Conservation (phyloP, 768 basidiomycete genomes). For the Amanita inopinata region DNA sequence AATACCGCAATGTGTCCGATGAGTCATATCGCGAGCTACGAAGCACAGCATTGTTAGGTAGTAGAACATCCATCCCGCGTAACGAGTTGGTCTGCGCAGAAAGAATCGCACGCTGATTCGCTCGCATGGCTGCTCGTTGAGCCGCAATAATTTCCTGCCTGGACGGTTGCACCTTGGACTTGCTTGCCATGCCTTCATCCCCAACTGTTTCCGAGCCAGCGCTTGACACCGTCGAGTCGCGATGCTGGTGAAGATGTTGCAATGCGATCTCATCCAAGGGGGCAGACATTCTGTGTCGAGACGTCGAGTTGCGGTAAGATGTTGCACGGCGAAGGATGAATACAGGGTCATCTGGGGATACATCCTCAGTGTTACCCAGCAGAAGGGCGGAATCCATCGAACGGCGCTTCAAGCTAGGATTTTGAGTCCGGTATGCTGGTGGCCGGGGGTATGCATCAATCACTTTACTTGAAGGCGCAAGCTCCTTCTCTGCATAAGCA, state of each 20-base stretch:
- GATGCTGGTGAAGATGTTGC: constrained; percentile 58
- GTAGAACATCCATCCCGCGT: constrained; percentile 80
- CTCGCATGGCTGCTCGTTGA: constrained; percentile 78
- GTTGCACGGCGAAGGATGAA: constrained; percentile 84
- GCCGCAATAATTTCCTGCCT: constrained; percentile 90
- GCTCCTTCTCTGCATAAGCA: constrained; percentile 54
- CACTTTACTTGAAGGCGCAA: constrained; percentile 72
- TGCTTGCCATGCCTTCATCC: constrained; percentile 15
- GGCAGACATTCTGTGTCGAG: constrained; percentile 62
- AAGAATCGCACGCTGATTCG: constrained; percentile 75
- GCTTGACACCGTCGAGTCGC: constrained; percentile 44
- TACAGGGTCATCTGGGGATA: constrained; percentile 74
- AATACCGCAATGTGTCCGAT: constrained; percentile 78
- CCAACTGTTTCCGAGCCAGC: constrained; percentile 34
- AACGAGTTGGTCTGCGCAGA: constrained; percentile 78
- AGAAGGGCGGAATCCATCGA: constrained; percentile 76
- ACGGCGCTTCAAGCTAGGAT: constrained; percentile 66
- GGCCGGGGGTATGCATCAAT: constrained; percentile 76
- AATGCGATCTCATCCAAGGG: constrained; percentile 81
- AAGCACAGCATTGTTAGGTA: constrained; percentile 78
- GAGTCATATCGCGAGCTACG: constrained; percentile 71
- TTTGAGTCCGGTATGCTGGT: constrained; percentile 57
- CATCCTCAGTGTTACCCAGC: constrained; percentile 62
- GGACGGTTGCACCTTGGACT: constrained; percentile 32
- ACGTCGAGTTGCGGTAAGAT: constrained; percentile 60